Conservation (phyloP, 2,329 filamentous ascomycete species). For the Thielaviopsis ethacetica region DNA sequence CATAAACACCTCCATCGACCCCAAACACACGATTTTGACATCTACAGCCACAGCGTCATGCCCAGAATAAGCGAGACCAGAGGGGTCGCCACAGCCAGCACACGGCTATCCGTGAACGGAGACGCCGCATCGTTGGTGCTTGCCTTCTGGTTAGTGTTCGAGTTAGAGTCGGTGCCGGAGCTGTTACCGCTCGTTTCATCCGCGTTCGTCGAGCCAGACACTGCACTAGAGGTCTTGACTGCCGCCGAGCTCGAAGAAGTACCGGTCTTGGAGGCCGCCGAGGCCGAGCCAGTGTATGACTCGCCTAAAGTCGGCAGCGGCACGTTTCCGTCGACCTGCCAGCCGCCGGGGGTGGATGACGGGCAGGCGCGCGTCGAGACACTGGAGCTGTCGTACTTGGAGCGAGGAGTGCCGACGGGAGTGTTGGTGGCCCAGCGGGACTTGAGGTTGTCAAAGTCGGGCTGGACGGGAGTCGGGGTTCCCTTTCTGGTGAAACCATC, state of each 20-base stretch:
- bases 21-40: not conserved
- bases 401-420: constrained; percentile 50
- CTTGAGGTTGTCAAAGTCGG: constrained; percentile 67
- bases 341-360: constrained; percentile 47
- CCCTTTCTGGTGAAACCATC: constrained; percentile 57
- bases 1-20: no score
- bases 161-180: not conserved
- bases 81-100: not conserved
- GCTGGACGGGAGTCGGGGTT: constrained; percentile 53
- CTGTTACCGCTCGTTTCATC: not conserved
- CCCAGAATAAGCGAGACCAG: not conserved
- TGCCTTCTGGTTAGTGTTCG: not conserved
- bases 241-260: not conserved
- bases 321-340: constrained; percentile 56
- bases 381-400: constrained; percentile 45
- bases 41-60: not conserved
- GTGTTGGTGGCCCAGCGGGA: constrained; percentile 57
- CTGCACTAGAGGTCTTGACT: not conserved
- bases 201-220: not conserved
- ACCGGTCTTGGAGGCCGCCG: not conserved
- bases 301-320: constrained; percentile 53
- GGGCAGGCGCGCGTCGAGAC: constrained; percentile 55
- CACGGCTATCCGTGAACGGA: not conserved
- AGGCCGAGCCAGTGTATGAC: constrained; percentile 20
- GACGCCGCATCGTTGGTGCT: not conserved